phyloP scores from a whole-genome alignment of 257 asterid genomes.

The Solanum lycopersicoides region DNA sequence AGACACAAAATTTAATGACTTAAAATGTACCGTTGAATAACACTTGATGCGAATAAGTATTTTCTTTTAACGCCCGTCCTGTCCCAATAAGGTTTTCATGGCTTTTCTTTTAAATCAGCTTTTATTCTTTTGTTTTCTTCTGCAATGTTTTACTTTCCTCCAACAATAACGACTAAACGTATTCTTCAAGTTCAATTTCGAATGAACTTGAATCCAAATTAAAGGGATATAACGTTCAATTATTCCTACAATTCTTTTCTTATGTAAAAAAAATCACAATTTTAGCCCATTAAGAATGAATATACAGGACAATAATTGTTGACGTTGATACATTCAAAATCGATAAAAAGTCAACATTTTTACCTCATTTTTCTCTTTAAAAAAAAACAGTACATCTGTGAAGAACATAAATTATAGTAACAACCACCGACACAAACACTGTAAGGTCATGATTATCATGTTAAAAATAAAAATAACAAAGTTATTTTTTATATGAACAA shows the following conservation, averaged over 20 bases:
- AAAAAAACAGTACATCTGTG: neutral
- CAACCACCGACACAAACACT: conserved; percentile 12
- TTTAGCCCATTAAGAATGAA: neutral
- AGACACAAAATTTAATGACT: neutral
- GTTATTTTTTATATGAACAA: neutral
- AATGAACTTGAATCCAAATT: neutral
- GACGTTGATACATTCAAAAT: neutral
- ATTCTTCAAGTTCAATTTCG: neutral
- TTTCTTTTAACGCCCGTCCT: neutral
- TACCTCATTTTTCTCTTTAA: neutral
- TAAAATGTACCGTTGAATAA: neutral
- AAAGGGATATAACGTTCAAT: neutral
- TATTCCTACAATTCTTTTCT: neutral
- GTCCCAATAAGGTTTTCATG: neutral
- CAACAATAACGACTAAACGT: neutral
- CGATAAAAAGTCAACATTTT: neutral
- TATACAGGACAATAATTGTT: neutral
- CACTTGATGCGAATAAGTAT: neutral
- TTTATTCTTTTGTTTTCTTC: neutral
- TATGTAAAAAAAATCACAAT: no score
- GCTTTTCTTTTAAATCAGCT: neutral
- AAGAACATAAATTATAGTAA: neutral
- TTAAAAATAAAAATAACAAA: neutral
- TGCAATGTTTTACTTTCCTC: neutral
- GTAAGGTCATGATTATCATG: neutral